Percentiles rank a stretch among this genome's conserved stretches.
Evolutionary conservation across 805 yeast species (phyloP).

Genomic region (Yamadazyma insecticola): DNA sequence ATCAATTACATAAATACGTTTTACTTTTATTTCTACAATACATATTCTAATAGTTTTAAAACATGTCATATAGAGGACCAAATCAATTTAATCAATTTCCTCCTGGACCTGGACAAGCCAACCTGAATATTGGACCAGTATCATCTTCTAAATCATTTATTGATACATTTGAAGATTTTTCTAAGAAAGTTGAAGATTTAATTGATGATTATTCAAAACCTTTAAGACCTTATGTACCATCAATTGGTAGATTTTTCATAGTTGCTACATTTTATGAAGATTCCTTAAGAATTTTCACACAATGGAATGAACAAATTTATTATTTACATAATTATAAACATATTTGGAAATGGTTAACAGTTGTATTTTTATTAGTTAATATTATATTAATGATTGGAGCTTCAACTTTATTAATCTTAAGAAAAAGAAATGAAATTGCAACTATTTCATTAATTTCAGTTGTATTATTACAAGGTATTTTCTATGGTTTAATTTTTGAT

Average conservation of each 20-base stretch:
- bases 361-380: conserved; percentile 62
- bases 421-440: conserved; percentile 66
- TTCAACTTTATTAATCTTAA: conserved; percentile 64
- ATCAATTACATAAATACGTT: too few species aligned
- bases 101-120: conserved; percentile 6
- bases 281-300: conserved; percentile 72
- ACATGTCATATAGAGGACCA: conserved; percentile 46
- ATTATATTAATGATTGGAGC: conserved; percentile 68
- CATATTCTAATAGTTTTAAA: too few species aligned
- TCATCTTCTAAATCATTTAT: conserved; percentile 21
- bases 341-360: conserved; percentile 70
- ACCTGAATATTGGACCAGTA: conserved; percentile 27
- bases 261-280: conserved; percentile 95
- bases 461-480: conserved; percentile 77
- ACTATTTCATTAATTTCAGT: conserved; percentile 66
- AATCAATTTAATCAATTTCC: conserved; percentile 24
- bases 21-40: too few species aligned
- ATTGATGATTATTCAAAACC: conserved; percentile 48
- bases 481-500: conserved; percentile 83
- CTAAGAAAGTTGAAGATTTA: conserved; percentile 51
- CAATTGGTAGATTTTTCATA: conserved; percentile 81
- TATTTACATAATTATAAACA: conserved; percentile 78
- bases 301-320: conserved; percentile 88
- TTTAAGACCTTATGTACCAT: conserved; percentile 74
- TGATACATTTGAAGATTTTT: conserved; percentile 45